Base-by-base conservation (phyloP, 1,284 basidiomycete genomes). In the Trametes versicolor region DNA sequence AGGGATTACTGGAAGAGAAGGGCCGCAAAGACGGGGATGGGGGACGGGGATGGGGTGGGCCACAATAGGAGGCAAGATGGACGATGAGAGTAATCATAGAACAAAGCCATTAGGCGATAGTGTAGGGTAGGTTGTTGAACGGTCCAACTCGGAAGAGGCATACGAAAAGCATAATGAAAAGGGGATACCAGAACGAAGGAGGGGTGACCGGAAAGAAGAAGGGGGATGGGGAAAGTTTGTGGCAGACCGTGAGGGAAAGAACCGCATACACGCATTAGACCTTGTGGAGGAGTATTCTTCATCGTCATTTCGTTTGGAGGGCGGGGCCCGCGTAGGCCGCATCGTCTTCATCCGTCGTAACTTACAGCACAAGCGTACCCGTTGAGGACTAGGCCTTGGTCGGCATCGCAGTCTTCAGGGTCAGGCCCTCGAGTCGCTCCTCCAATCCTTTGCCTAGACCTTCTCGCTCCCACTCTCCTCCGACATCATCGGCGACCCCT, bases 381-480 rank as follows among this genome's bases (percentile, higher is more conserved):
- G 41, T 27, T 21, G 29, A 32, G 21, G 45, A 39, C 60, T 66
- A 75, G 25, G 72, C 76, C 56, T 66, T 72, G 51, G 71, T 71
- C 8, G 72, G 67, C 0, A 74, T 65, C 47, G 67, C 63, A 75
- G 82, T 66, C 50, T 83, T 80, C 63, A 86, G 75, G 39, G 79
- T 80, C 63, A 86, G 75, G 37, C 80, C 77, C 68, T 95, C 94
- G 62, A 95, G 76, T 51, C 93, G 80, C 79, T 95, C 93, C 77
- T 93, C 94, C 49, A 95, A 76, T 0, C 94, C 94, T 65, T 82
- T 84, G 0, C 94, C 94, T 15, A 95, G 77, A 0, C 93, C 94
- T 71, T 94, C 91, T 7, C 93, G 81, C 70, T 92, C 89, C 93
- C 93, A 95, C 76, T 95, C 93, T 0, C 91, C 92, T 34, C 90